Base-by-base conservation (phyloP, 1,284 basidiomycete species). In the Microbotryomycetes sp. region DNA sequence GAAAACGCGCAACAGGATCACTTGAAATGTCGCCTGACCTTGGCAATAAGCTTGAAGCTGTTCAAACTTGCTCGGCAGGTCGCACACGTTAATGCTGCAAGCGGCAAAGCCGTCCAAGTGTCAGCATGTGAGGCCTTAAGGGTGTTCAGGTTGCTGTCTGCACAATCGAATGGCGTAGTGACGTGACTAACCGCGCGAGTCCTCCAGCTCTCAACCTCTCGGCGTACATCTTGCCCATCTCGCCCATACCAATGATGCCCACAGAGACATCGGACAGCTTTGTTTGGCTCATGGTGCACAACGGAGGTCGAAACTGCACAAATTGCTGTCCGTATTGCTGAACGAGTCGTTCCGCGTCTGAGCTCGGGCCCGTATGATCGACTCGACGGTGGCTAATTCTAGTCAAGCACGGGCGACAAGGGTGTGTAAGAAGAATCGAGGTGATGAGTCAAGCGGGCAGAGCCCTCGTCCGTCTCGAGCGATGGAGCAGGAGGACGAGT, bases 181-280 rank as follows among this genome's bases (percentile, higher is more conserved):
- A 12, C 36, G 36, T 19, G 36, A 42, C 36, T 42, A 19, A 42
- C 36, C 36, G 9, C 36, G 36, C 36, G 12, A 42, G 36, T 1
- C 92, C 92, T 2, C 86, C 90, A 9, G 80, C 79, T 7, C 84
- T 82, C 36, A 97, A 79, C 47, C 81, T 77, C 45, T 82, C 82
- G 0, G 92, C 92, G 75, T 97, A 98, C 87, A 98, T 89, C 70
- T 81, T 81, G 4, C 94, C 94, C 94, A 97, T 98, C 64, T 92
- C 75, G 32, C 75, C 77, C 75, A 77, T 78, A 6, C 77, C 77
- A 50, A 79, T 78, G 67, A 79, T 72, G 30, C 77, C 77, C 53
- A 77, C 69, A 57, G 73, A 64, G 56, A 76, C 36, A 42, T 42
- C 36, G 9, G 36, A 42, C 12, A 42, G 36, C 36, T 42, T 42